phyloP scores from a whole-genome alignment of 257 asterid species.

The Handroanthus guayacan region DNA sequence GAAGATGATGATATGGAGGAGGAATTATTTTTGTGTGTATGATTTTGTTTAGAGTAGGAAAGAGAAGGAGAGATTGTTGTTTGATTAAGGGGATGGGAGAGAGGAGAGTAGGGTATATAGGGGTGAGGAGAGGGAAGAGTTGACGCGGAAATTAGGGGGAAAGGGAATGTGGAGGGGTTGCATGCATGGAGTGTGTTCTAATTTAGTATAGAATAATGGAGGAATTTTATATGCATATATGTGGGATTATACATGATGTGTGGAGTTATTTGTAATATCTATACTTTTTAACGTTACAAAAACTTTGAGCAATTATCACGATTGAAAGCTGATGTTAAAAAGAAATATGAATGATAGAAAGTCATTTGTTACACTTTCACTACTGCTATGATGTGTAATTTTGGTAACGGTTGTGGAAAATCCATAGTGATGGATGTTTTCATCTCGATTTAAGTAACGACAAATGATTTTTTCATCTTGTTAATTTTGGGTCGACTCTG shows the following conservation, averaged over 20 bases:
- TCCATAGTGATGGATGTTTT: no score
- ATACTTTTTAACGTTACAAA: no score
- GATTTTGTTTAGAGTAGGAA: background rate
- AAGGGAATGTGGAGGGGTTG: constrained; percentile 24
- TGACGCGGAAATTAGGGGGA: constrained; percentile 42
- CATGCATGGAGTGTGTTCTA: constrained; percentile 41
- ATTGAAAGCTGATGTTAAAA: no score
- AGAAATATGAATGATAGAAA: no score
- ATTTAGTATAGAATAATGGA: background rate
- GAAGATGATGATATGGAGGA: background rate
- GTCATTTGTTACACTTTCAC: no score
- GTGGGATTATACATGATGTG: background rate
- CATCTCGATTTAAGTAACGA: no score
- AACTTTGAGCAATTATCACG: no score
- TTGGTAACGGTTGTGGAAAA: no score
- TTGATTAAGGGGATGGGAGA: constrained; percentile 18
- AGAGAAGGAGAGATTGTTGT: background rate
- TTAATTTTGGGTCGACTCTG: no score
- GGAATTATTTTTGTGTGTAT: no score
- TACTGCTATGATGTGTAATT: no score
- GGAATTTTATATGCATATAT: background rate
- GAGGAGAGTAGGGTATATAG: constrained; percentile 30
- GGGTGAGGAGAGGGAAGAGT: constrained; percentile 36
- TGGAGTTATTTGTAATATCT: background rate
- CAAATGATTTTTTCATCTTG: no score